A percentile compares a stretch with the other conserved stretches of the same genome.
These are phyloP conservation scores for Pleurotus sapidus DNA, from an alignment of 768 basidiomycete species.

Conservation along the genomic window DNA sequence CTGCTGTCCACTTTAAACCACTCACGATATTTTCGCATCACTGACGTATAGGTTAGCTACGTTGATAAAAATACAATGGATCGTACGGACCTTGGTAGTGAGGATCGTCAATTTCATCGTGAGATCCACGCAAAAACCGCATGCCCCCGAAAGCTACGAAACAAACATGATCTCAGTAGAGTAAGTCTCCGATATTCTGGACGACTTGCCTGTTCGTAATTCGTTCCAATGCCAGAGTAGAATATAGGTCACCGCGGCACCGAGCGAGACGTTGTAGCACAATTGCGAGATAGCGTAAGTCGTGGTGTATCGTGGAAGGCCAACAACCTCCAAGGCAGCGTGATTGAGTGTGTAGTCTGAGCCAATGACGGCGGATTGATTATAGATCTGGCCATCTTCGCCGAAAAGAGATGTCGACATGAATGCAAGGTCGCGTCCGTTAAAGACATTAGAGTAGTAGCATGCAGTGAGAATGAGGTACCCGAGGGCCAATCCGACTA, in stretches of 20 bases:
- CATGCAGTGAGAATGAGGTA: constrained; percentile 37
- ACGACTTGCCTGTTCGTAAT: constrained; percentile 31
- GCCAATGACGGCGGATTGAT: constrained; percentile 39
- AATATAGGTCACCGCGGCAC: constrained; percentile 46
- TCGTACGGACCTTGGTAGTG: constrained; percentile 38
- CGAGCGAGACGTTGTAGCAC: constrained; percentile 48
- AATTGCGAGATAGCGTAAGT: constrained; percentile 47
- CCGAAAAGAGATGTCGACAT: constrained; percentile 49
- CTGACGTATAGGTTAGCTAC: constrained; percentile 16
- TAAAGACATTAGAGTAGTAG: constrained; percentile 44
- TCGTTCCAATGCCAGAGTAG: constrained; percentile 53
- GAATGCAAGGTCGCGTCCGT: constrained; percentile 39
- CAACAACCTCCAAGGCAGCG: constrained; percentile 19
- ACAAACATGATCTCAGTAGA: background rate
- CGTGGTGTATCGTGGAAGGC: constrained; percentile 36
- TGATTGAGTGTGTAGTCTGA: constrained; percentile 32
- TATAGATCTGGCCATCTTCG: constrained; percentile 31
- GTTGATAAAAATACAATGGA: background rate
- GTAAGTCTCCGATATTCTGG: background rate
- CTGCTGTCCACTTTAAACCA: too few relatives aligned
- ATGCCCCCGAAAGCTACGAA: constrained; percentile 38
- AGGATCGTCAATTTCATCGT: constrained; percentile 44
- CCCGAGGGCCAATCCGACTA: constrained; percentile 48
- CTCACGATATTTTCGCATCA: constrained; percentile 46
- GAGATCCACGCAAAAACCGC: constrained; percentile 32